Conservation (phyloP, 176 grass and related monocot genomes). For the Metroxylon sagu region DNA sequence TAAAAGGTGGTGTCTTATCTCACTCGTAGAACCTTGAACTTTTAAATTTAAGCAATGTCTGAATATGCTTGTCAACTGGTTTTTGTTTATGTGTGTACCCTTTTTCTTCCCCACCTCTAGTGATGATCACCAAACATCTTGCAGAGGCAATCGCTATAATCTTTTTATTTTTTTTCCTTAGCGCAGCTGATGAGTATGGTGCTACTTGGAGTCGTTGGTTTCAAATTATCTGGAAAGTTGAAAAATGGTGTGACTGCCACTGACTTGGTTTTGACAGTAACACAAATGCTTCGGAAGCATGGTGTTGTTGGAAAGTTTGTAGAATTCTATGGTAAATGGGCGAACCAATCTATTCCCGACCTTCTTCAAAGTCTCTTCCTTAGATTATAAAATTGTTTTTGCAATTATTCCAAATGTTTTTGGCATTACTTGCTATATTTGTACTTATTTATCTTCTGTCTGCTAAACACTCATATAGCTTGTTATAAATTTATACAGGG, state of each 20-base stretch:
- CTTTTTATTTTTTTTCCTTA: slow-evolving; percentile 18
- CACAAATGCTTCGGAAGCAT: slow-evolving; percentile 88
- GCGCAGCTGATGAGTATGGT: slow-evolving; percentile 98
- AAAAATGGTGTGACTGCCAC: slow-evolving; percentile 70
- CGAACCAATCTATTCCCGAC: not conserved
- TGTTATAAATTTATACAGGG: slow-evolving; percentile 18
- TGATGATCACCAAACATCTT: not conserved
- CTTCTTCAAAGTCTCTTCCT: not conserved
- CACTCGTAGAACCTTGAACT: too few relatives aligned
- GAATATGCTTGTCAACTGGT: too few relatives aligned
- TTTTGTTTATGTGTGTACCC: too few relatives aligned
- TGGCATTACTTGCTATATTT: too few relatives aligned
- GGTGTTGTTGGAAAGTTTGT: slow-evolving; percentile 96
- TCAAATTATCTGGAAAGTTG: slow-evolving; percentile 69
- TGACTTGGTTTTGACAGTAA: slow-evolving; percentile 89
- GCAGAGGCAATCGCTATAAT: not conserved
- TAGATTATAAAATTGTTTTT: too few relatives aligned
- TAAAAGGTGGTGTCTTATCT: too few relatives aligned
- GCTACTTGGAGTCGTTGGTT: slow-evolving; percentile 85
- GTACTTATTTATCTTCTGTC: too few relatives aligned
- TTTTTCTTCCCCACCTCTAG: too few relatives aligned
- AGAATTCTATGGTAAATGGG: slow-evolving; percentile 62
- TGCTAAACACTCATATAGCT: too few relatives aligned
- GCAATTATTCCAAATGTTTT: too few relatives aligned
- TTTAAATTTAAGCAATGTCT: too few relatives aligned